These are phyloP conservation scores for Oidium heveae DNA, from an alignment of 2,329 filamentous ascomycete genomes.

Conservation along the genomic window DNA sequence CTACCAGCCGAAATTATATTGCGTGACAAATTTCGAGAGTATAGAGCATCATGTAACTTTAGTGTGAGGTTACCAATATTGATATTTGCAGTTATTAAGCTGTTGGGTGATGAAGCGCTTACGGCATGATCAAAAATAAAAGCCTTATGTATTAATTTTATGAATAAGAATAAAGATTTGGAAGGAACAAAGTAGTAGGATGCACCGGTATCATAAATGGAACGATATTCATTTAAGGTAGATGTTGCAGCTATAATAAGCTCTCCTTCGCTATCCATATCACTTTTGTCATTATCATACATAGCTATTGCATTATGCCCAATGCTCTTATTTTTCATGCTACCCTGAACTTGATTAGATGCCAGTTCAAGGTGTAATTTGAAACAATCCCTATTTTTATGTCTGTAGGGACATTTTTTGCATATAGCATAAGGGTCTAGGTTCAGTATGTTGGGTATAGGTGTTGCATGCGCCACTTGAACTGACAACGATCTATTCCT, in stretches of 20 bases:
- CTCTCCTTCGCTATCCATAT: neutral
- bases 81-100: neutral
- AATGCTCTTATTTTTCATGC: neutral
- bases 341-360: neutral
- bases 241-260: neutral
- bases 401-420: neutral
- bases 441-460: neutral
- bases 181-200: neutral
- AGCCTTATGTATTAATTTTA: neutral
- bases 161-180: neutral
- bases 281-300: neutral
- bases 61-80: neutral
- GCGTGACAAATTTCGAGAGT: neutral
- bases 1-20: neutral
- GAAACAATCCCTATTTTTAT: neutral
- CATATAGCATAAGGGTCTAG: neutral
- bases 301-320: neutral
- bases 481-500: neutral
- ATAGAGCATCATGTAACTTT: neutral
- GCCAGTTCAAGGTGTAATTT: neutral
- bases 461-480: neutral
- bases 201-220: neutral
- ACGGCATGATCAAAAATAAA: neutral
- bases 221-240: neutral
- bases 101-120: neutral